phyloP scores from a whole-genome alignment of 2,329 filamentous ascomycete genomes.

The Aspergillus sp. region DNA sequence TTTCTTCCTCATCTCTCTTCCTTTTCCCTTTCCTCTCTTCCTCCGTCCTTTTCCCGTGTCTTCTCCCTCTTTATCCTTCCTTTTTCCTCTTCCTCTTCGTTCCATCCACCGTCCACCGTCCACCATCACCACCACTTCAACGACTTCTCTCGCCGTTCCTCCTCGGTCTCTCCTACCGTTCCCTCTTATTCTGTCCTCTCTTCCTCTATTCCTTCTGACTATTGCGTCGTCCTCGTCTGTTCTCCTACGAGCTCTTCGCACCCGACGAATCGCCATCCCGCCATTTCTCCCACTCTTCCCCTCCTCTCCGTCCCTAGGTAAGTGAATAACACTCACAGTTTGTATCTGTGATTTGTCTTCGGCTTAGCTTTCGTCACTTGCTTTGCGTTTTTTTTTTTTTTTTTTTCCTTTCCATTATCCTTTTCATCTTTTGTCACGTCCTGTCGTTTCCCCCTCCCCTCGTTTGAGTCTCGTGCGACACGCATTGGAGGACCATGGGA shows the following conservation, averaged over 20 bases:
- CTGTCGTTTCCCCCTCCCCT: background rate
- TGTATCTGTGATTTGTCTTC: background rate
- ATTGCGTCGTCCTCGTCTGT: slow-evolving; percentile 8
- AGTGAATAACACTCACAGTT: background rate
- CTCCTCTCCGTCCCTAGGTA: slow-evolving; percentile 2
- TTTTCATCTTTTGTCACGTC: background rate
- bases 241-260: slow-evolving; percentile 8
- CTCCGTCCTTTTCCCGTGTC: slow-evolving; percentile 11
- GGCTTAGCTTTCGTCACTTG: background rate
- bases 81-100: slow-evolving; percentile 14
- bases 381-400: too few species aligned
- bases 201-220: slow-evolving; percentile 13
- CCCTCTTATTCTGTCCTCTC: slow-evolving; percentile 8
- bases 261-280: slow-evolving; percentile 18
- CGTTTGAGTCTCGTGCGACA: background rate
- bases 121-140: slow-evolving; percentile 8
- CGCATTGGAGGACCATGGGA: background rate
- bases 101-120: slow-evolving; percentile 4
- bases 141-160: slow-evolving; percentile 14
- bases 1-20: slow-evolving; percentile 10
- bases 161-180: slow-evolving; percentile 14
- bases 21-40: slow-evolving; percentile 12
- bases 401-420: background rate
- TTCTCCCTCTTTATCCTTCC: slow-evolving; percentile 13
- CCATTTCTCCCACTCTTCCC: slow-evolving; percentile 18